A percentile compares a stretch with the other conserved stretches of the same genome.
Evolutionary conservation across 139 green algal genomes (phyloP).

Genomic region (Gonium pectorale): DNA sequence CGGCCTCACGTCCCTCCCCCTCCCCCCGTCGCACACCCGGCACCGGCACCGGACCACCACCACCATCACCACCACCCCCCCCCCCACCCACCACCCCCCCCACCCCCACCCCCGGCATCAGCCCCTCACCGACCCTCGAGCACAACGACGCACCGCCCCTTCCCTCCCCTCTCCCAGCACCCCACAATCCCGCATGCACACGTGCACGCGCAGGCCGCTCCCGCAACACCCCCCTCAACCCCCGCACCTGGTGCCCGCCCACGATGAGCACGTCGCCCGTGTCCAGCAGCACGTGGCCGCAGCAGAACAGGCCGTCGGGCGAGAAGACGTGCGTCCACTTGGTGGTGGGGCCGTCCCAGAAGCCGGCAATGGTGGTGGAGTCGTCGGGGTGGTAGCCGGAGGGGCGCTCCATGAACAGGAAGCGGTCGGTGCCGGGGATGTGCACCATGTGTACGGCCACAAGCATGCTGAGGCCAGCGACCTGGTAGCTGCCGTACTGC

Average conservation of each 20-base stretch:
- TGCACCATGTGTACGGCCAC: conserved; percentile 60
- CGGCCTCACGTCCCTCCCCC: no score
- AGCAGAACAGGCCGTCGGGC: conserved; percentile 53
- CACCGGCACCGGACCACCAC: no score
- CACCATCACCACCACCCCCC: no score
- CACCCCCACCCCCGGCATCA: no score
- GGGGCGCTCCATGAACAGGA: conserved; percentile 60
- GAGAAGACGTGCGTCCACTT: conserved; percentile 35
- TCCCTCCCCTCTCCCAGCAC: no score
- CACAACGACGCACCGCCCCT: no score
- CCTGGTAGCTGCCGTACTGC: not conserved
- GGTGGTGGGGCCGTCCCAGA: not conserved
- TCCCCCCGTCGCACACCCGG: no score
- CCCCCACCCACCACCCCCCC: no score
- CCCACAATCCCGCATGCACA: no score
- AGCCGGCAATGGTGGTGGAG: conserved; percentile 29
- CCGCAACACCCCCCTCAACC: not conserved
- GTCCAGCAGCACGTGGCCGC: conserved; percentile 38
- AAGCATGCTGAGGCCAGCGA: conserved; percentile 8
- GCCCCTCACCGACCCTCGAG: no score
- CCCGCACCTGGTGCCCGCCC: conserved; percentile 41
- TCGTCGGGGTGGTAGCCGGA: conserved; percentile 43
- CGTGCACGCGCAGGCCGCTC: no score
- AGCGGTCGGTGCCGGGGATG: conserved; percentile 45
- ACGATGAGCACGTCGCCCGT: conserved; percentile 40